Base-by-base conservation (phyloP, 805 yeast genomes). In the Lipomyces spencermartinsiae region DNA sequence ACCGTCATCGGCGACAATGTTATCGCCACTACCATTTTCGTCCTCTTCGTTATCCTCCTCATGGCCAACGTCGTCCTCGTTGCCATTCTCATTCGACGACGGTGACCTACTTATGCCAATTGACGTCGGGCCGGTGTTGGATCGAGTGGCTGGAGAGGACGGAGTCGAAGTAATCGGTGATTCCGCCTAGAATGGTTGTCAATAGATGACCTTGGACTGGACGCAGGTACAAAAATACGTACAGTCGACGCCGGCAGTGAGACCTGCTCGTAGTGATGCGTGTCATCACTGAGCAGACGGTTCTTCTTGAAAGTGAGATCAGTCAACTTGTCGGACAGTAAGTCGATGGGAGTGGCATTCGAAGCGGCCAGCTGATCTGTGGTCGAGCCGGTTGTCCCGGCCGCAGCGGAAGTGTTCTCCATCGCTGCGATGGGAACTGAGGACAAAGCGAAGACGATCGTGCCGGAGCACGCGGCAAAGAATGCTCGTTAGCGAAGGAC, bases 251-350 rank as follows among this genome's bases (percentile, higher is more conserved):
- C 63, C 5, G 79, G 79, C 58, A 77, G 67, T 7, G 76, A 67
- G 65, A 73, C 73, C n/a, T 72, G 74, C 69, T 77, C 79, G 61
- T 76, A 77, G 35, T 70, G 71, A 58, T 75, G 76, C 31, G 76
- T 65, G 16, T 69, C 74, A n/a, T 73, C 74, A 34, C 73, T 71
- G 53, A 76, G 69, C 51, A 76, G 58, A 7, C 78, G 69, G 53
- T 66, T 69, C 65, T 74, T 73, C 56, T 75, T 73, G n/a, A 75
- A 60, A 33, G 70, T 51, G 31, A 74, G 46, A 29, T 67, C 71
- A 29, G 72, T 65, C 55, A 75, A 74, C 63, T 72, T 72, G 51
- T 71, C 66, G 16, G 72, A 58, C 22, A 69, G 67, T 57, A 60
- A 33, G 8, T 51, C 72, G 58, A 63, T 63, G 3, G 70, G 55